These are phyloP conservation scores for Xylaria longipes DNA, from an alignment of 495 filamentous ascomycete species.

Conservation along the genomic window DNA sequence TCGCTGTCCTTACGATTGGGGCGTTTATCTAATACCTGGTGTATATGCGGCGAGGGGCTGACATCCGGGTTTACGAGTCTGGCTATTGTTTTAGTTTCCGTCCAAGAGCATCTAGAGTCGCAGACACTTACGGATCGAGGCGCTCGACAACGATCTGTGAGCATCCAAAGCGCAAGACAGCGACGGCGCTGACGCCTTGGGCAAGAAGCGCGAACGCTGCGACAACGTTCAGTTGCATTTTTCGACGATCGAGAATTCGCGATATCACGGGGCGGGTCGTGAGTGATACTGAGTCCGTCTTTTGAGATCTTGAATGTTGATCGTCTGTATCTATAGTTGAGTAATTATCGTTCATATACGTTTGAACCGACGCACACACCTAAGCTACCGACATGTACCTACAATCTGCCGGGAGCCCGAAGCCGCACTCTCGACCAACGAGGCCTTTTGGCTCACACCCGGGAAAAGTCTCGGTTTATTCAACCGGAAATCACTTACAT, in stretches of 20 bases:
- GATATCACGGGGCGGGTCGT: neutral
- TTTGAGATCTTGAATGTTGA: neutral
- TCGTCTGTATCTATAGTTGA: neutral
- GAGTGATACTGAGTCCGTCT: neutral
- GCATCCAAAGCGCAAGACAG: neutral
- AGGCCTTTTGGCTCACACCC: neutral
- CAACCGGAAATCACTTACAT: neutral
- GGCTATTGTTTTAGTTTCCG: neutral
- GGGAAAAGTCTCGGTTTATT: neutral
- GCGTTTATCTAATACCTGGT: neutral
- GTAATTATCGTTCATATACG: neutral
- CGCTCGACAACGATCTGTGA: neutral
- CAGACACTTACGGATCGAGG: neutral
- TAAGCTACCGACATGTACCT: neutral
- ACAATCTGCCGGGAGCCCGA: neutral
- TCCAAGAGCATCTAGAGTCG: neutral
- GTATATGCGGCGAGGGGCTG: neutral
- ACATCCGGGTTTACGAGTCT: neutral
- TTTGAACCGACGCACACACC: neutral
- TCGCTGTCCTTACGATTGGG: neutral
- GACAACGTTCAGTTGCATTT: neutral
- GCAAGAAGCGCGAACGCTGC: neutral
- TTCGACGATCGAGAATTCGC: neutral
- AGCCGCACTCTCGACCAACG: neutral
- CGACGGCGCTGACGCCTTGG: neutral